Conservation (phyloP, 2,329 filamentous ascomycete genomes). For the Diplocarpon rosae region DNA sequence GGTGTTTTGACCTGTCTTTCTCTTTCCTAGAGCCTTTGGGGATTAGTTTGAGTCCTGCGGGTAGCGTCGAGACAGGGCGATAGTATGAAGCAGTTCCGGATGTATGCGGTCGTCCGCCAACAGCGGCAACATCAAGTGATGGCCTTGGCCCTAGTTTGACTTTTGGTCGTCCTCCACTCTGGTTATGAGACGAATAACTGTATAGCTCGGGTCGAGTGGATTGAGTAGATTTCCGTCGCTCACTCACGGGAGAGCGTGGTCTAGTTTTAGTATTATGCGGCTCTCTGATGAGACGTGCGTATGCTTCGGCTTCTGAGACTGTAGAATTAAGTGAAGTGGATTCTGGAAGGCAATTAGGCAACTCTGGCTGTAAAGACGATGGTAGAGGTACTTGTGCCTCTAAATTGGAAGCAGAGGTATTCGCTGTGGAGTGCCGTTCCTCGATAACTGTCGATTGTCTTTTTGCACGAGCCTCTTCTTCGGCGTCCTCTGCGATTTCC, state of each 20-base stretch:
- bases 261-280: not conserved
- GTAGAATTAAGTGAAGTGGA: constrained; percentile 11
- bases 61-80: constrained; percentile 67
- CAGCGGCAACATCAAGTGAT: constrained; percentile 53
- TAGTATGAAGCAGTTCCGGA: constrained; percentile 46
- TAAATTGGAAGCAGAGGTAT: constrained; percentile 10
- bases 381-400: constrained; percentile 8
- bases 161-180: constrained; percentile 54
- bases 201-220: constrained; percentile 41
- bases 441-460: constrained; percentile 44
- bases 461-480: constrained; percentile 51
- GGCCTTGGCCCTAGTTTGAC: constrained; percentile 83
- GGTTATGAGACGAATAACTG: constrained; percentile 36
- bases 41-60: constrained; percentile 65
- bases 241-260: constrained; percentile 17
- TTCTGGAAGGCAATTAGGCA: constrained; percentile 10
- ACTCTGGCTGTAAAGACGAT: constrained; percentile 5
- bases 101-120: constrained; percentile 49
- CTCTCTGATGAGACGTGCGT: not conserved
- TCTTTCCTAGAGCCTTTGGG: constrained; percentile 45
- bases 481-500: constrained; percentile 84
- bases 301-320: constrained; percentile 10
- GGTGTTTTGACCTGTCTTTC: constrained; percentile 30
- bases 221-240: constrained; percentile 34
- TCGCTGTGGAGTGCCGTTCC: constrained; percentile 26